Evolutionary conservation across 257 asterid genomes (phyloP), one percentile per base, ranked within the genome.

Genomic region (Scutellaria minor): DNA sequence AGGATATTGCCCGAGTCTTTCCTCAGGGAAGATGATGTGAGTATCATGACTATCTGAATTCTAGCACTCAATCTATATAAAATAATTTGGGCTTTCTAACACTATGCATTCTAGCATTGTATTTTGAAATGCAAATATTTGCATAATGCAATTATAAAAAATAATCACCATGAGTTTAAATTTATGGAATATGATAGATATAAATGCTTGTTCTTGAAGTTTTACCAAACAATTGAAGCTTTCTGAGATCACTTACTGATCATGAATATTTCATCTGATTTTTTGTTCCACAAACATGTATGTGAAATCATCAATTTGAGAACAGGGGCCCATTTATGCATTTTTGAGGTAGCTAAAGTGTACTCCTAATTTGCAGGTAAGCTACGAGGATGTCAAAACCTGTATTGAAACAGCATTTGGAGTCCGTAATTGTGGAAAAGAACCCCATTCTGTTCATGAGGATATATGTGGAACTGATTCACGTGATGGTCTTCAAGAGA

Each of bases 11-110:
- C 96, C 4, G 98, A 93, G 74, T 79, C 89, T 46, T 70, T 88
- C 53, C 72, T 93, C 40, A 83, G 98, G 73, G 87, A 88, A 80
- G 95, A 93, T 68, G 96, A 90, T 74, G 98, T 87, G 66, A 90
- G 96, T 83, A 60, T 73, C 27, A 9, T 72, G 46, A 10, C 42
- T 37, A 31, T 59, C 54, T 55, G 42, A 27, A 31, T 24, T 70
- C 52, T 35, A n/a, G 66, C 3, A 18, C 53, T 44, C 39, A 15
- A 31, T 66, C 22, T 50, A 14, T 12, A 14, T n/a, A 7, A 11
- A 53, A 20, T 31, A 35, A 47, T 60, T 52, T 78, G 53, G 37
- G 53, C 35, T 60, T 58, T 27, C n/a, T 52, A 22, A 8, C 39
- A 27, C n/a, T 0, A 9, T 40, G 7, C 18, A 44, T 62, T 41